A percentile compares a stretch with the other conserved stretches of the same genome.
These are phyloP conservation scores for Gossypium thurberi DNA, from an alignment of 345 rosid genomes.

Conservation along the genomic window DNA sequence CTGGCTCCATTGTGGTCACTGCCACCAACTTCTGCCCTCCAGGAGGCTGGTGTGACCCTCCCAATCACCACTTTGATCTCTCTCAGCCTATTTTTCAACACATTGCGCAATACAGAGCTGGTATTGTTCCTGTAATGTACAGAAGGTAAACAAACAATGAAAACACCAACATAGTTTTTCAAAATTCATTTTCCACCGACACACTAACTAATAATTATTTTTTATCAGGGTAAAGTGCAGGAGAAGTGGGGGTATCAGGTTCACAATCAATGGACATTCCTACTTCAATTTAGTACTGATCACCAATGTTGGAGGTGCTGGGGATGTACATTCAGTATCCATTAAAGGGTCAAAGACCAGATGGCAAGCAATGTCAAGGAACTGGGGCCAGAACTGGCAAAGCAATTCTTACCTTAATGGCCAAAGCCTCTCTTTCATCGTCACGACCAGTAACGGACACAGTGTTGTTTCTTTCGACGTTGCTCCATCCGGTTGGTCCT, in stretches of 20 bases:
- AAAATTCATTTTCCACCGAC: background rate
- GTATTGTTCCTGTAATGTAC: constrained; percentile 66
- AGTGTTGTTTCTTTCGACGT: constrained; percentile 53
- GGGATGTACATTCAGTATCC: constrained; percentile 57
- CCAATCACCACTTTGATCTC: constrained; percentile 68
- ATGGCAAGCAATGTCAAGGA: constrained; percentile 72
- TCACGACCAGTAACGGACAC: constrained; percentile 59
- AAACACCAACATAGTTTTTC: background rate
- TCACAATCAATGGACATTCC: constrained; percentile 69
- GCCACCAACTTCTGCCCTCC: constrained; percentile 87
- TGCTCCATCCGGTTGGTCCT: constrained; percentile 66
- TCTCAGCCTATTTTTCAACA: constrained; percentile 70
- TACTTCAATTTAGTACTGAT: constrained; percentile 66
- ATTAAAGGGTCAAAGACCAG: constrained; percentile 55
- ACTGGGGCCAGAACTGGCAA: constrained; percentile 91
- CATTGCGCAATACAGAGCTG: constrained; percentile 67
- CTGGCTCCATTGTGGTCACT: constrained; percentile 64
- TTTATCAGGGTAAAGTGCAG: constrained; percentile 50
- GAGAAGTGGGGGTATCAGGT: constrained; percentile 70
- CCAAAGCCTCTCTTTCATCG: constrained; percentile 60
- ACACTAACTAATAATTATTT: background rate
- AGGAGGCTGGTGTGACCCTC: constrained; percentile 84
- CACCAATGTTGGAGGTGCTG: constrained; percentile 77
- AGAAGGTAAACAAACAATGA: constrained; percentile 38
- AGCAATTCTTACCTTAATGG: constrained; percentile 73